phyloP scores from a whole-genome alignment of 2,329 filamentous ascomycete species.

The Raffaelea albimanens region DNA sequence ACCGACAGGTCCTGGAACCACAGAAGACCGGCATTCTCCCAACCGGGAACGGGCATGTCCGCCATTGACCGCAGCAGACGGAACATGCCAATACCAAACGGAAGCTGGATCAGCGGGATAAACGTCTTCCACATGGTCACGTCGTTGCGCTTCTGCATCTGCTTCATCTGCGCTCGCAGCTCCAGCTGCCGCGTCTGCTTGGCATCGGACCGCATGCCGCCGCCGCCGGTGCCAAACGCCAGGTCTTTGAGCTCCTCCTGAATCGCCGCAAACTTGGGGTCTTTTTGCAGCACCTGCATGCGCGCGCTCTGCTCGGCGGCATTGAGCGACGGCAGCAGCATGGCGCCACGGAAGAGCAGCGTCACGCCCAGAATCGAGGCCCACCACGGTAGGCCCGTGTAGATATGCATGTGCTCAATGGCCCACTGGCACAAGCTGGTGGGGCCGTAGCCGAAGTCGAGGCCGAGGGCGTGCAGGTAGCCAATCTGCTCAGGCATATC shows the following conservation, averaged over 20 bases:
- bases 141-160: conserved; percentile 45
- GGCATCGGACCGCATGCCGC: conserved; percentile 21
- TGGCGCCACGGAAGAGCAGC: conserved; percentile 50
- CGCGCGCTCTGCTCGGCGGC: conserved; percentile 54
- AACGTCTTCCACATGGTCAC: conserved; percentile 41
- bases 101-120: conserved; percentile 46
- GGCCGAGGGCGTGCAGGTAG: conserved; percentile 70
- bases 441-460: conserved; percentile 81
- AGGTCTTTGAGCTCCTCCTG: conserved; percentile 33
- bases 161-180: conserved; percentile 32
- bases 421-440: conserved; percentile 64
- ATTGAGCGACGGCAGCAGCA: conserved; percentile 57
- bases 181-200: conserved; percentile 19
- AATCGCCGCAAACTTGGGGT: conserved; percentile 38
- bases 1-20: conserved; percentile 76
- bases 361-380: conserved; percentile 59
- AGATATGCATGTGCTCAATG: conserved; percentile 77
- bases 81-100: conserved; percentile 75
- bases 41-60: conserved; percentile 66
- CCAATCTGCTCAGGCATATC: conserved; percentile 67
- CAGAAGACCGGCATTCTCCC: conserved; percentile 59
- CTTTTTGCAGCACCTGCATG: conserved; percentile 35
- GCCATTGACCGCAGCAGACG: conserved; percentile 66
- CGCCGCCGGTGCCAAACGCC: neutral
- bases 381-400: conserved; percentile 72